phyloP scores from a whole-genome alignment of 495 filamentous ascomycete genomes.

The Daldinia vernicosa region DNA sequence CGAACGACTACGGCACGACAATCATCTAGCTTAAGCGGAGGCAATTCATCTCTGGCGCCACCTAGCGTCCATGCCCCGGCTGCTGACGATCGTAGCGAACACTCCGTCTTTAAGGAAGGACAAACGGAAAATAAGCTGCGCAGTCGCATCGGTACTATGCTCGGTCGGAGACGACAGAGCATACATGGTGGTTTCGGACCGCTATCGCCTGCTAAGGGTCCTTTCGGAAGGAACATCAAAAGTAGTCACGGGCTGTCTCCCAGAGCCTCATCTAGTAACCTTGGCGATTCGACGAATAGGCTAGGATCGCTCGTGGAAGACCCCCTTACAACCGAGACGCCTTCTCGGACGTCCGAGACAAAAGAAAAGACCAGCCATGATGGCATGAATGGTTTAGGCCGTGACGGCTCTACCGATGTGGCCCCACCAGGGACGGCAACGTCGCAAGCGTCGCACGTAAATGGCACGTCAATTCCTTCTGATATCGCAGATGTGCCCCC shows the following conservation, averaged over 20 bases:
- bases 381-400: conserved; percentile 54
- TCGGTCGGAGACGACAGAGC: conserved; percentile 71
- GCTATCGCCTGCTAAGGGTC: conserved; percentile 55
- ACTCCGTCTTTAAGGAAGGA: conserved; percentile 62
- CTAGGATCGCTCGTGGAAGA: conserved; percentile 62
- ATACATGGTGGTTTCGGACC: conserved; percentile 62
- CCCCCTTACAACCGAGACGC: conserved; percentile 48
- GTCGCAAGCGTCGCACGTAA: conserved; percentile 47
- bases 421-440: conserved; percentile 38
- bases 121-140: conserved; percentile 64
- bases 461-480: conserved; percentile 48
- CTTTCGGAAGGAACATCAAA: conserved; percentile 62
- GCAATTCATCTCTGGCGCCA: conserved; percentile 41
- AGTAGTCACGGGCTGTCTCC: conserved; percentile 63
- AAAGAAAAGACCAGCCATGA: conserved; percentile 52
- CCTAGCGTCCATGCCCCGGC: conserved; percentile 36
- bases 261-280: conserved; percentile 62
- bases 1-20: conserved; percentile 52
- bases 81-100: conserved; percentile 68
- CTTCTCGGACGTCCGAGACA: conserved; percentile 43
- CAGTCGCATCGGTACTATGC: conserved; percentile 81
- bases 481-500: conserved; percentile 58
- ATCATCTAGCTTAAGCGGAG: conserved; percentile 51
- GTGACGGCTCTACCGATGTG: conserved; percentile 42
- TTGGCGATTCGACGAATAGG: conserved; percentile 61